These are phyloP conservation scores for Candida pseudofarinosa DNA, from an alignment of 805 yeast species.

Conservation along the genomic window DNA sequence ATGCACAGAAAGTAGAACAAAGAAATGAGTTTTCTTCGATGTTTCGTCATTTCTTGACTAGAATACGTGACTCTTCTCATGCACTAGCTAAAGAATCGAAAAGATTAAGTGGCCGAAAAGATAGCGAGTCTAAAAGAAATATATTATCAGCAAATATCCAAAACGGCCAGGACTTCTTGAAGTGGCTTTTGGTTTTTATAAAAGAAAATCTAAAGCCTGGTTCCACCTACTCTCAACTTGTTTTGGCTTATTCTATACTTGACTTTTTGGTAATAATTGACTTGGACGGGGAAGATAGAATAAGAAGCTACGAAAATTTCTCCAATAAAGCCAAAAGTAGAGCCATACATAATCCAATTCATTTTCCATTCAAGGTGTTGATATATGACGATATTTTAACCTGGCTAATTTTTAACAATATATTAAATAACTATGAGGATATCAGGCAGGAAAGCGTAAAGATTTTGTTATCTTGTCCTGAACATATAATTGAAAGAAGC, in stretches of 20 bases:
- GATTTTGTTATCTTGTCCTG: slow-evolving; percentile 44
- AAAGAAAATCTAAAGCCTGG: slow-evolving; percentile 33
- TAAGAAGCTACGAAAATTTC: background rate
- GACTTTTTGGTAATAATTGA: slow-evolving; percentile 11
- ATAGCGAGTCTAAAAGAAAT: slow-evolving; percentile 8
- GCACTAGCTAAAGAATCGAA: slow-evolving; percentile 37
- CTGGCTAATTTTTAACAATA: slow-evolving; percentile 54
- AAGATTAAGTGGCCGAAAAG: slow-evolving; percentile 29
- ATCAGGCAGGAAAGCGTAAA: slow-evolving; percentile 52
- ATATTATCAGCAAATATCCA: slow-evolving; percentile 3
- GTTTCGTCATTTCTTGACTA: slow-evolving; percentile 55
- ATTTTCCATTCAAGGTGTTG: slow-evolving; percentile 6
- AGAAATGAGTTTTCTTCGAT: slow-evolving; percentile 63
- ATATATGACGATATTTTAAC: slow-evolving; percentile 24
- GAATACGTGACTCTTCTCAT: slow-evolving; percentile 69
- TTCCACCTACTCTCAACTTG: slow-evolving; percentile 41
- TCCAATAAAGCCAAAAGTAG: background rate
- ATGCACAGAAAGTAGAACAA: slow-evolving; percentile 55
- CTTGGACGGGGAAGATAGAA: slow-evolving; percentile 5
- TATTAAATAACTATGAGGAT: slow-evolving; percentile 74
- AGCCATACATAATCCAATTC: slow-evolving; percentile 5
- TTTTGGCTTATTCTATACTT: slow-evolving; percentile 11
- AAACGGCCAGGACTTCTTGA: slow-evolving; percentile 22
- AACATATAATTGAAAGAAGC: slow-evolving; percentile 12
- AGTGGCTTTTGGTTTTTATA: slow-evolving; percentile 51